A percentile compares a stretch with the other conserved stretches of the same genome.
phyloP scores from a whole-genome alignment of 352 stramenopile species.

The Thraustochytrium striatum region DNA sequence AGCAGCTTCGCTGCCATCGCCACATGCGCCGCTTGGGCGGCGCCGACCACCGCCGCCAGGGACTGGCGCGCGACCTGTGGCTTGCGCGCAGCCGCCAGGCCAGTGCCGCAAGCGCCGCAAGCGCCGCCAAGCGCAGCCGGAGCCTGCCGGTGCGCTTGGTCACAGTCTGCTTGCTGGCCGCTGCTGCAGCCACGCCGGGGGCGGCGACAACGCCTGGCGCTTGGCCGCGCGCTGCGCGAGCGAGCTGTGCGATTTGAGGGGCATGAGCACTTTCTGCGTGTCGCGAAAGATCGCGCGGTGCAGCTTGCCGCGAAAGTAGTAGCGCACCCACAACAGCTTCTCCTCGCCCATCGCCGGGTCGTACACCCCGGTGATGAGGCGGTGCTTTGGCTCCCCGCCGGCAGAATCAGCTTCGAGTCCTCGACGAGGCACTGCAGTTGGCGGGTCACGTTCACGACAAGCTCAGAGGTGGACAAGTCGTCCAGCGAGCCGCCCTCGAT shows the following conservation, averaged over 20 bases:
- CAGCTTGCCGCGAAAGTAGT: conserved; percentile 38
- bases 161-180: too few relatives aligned
- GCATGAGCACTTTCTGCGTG: conserved; percentile 28
- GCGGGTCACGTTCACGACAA: conserved; percentile 26
- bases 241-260: conserved; percentile 33
- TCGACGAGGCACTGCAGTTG: conserved; percentile 41
- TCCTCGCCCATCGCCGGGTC: conserved; percentile 9
- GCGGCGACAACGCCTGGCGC: too few relatives aligned
- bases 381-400: conserved; percentile 29
- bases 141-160: too few relatives aligned
- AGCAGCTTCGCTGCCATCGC: not conserved
- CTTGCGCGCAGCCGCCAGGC: not conserved
- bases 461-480: conserved; percentile 18
- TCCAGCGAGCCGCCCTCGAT: conserved; percentile 23
- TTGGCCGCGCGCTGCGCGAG: too few relatives aligned
- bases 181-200: too few relatives aligned
- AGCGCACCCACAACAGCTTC: conserved; percentile 39
- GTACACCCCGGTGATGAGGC: conserved; percentile 23
- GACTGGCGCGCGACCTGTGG: too few relatives aligned
- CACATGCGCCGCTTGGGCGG: not conserved
- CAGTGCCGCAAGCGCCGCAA: not conserved
- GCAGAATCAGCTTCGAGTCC: conserved; percentile 18
- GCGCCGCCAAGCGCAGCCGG: not conserved
- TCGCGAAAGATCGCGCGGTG: conserved; percentile 28
- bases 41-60: not conserved